A percentile compares a stretch with the other conserved stretches of the same genome.
phyloP scores from a whole-genome alignment of 768 basidiomycete species.

The Dentipellis sp. region DNA sequence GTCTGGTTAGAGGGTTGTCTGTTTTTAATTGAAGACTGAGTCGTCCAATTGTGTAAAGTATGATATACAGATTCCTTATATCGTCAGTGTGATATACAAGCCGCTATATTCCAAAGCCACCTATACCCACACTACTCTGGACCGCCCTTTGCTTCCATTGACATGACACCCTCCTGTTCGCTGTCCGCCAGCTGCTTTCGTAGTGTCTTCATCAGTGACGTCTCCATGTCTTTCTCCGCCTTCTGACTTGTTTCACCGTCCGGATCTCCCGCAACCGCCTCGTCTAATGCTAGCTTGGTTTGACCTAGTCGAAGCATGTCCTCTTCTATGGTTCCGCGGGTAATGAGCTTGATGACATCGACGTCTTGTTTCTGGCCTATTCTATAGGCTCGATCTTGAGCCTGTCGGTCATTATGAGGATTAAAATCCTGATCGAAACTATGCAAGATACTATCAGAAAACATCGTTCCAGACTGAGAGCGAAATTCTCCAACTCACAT shows the following conservation, averaged over 20 bases:
- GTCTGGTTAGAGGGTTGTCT: slow-evolving; percentile 54
- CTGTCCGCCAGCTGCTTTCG: slow-evolving; percentile 47
- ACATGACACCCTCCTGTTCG: neutral
- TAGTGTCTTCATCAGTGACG: slow-evolving; percentile 75
- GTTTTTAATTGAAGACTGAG: slow-evolving; percentile 25
- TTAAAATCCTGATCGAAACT: slow-evolving; percentile 99
- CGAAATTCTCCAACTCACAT: slow-evolving; percentile 40
- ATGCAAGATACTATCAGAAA: slow-evolving; percentile 3
- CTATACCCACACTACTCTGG: neutral
- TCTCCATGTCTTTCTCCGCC: slow-evolving; percentile 69
- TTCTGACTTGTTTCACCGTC: slow-evolving; percentile 46
- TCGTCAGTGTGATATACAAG: too few relatives aligned
- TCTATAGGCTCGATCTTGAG: slow-evolving; percentile 94
- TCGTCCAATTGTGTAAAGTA: too few relatives aligned
- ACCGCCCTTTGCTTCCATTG: neutral
- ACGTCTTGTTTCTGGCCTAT: slow-evolving; percentile 94
- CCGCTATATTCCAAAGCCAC: neutral
- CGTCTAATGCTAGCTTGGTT: slow-evolving; percentile 87
- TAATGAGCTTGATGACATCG: slow-evolving; percentile 90
- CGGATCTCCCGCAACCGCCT: slow-evolving; percentile 81
- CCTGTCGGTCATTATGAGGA: slow-evolving; percentile 95
- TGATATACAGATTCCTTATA: too few relatives aligned
- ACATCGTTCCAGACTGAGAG: neutral
- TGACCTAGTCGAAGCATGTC: slow-evolving; percentile 87
- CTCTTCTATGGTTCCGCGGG: slow-evolving; percentile 89